Evolutionary conservation across 2,329 filamentous ascomycete genomes (phyloP), one percentile per base, ranked within the genome.

Genomic region (Aspergillus jensenii): DNA sequence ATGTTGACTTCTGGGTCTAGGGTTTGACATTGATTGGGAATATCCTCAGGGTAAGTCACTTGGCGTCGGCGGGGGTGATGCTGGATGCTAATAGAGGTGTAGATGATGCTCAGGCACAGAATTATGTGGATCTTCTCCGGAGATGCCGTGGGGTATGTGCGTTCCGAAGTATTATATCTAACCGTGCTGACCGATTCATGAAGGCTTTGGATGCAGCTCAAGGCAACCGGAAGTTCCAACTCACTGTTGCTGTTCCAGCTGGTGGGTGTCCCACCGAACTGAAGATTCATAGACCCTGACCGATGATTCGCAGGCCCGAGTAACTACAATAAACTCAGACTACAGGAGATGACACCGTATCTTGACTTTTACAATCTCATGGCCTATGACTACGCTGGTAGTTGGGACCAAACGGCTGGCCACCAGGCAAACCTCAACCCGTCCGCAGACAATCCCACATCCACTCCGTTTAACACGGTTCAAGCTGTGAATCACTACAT

Each of bases 321-420:
- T 8, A 74, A 79, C 62, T 79, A 76, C 62, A 69, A 73, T 52
- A 76, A 73, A 33, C 69, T 81, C 62, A 70, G 73, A 21, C 72
- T 81, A 21, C 66, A 65, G 9, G 72, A 71, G 41, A 81, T 82
- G 79, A 77, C 77, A 40, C 64, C 70, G 23, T 77, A 78, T 40
- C 71, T 83, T 6, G 81, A 83, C 59, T 82, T 83, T 67, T 82
- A 80, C 74, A 83, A 83, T 59, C 67, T 78, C 12, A 96, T 96
- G 91, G 90, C 89, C 1, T 96, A 95, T 74, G 91, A 96, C 74
- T 95, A 87, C 68, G 87, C 91, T 11, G 93, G 93, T 3, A 88
- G 86, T 3, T 97, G 91, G 92, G 90, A 92, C 68, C 66, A 76
- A 9, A 71, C 72, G 7, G 81, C 90, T 0, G 91, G 89, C 7